Percentiles rank a stretch among this genome's conserved stretches.
Evolutionary conservation across 805 yeast species (phyloP).

Genomic region (Metschnikowia lochheadii): DNA sequence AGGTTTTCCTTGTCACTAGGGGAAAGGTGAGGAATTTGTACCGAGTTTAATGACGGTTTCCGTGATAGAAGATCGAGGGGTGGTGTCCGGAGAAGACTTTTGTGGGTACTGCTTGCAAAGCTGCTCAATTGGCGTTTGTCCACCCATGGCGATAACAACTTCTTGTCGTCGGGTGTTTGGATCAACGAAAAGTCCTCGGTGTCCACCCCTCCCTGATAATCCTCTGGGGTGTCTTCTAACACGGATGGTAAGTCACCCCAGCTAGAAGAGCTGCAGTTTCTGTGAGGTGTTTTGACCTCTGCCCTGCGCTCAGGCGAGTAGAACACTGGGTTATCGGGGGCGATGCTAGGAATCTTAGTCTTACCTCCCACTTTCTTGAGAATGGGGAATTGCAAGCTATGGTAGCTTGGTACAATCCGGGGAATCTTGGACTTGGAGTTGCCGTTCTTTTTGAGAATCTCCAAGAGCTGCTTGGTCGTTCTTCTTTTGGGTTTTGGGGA

Average conservation of each 20-base stretch:
- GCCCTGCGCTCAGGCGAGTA: constrained; percentile 20
- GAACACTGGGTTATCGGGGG: constrained; percentile 30
- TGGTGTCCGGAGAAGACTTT: background rate
- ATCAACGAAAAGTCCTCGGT: constrained; percentile 3
- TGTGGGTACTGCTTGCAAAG: constrained; percentile 1
- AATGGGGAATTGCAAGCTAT: constrained; percentile 19
- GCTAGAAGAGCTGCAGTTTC: constrained; percentile 5
- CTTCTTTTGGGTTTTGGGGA: background rate
- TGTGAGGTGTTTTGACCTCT: constrained; percentile 2
- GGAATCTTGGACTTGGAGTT: constrained; percentile 23
- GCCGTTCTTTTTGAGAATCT: background rate
- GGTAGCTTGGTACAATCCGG: constrained; percentile 20
- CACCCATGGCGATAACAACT: constrained; percentile 1
- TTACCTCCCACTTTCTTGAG: constrained; percentile 20
- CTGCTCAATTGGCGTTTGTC: background rate
- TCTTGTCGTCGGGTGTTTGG: constrained; percentile 3
- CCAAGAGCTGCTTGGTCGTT: background rate
- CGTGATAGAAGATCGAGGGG: constrained; percentile 5
- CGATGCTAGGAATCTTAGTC: constrained; percentile 27
- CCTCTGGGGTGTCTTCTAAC: constrained; percentile 3
- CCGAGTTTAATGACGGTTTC: constrained; percentile 12
- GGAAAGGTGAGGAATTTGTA: constrained; percentile 19
- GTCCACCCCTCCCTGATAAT: background rate
- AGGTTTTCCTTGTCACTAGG: constrained; percentile 7
- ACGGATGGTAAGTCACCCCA: constrained; percentile 5